phyloP scores from a whole-genome alignment of 2,329 filamentous ascomycete genomes.

The Hypoxylon sp. region DNA sequence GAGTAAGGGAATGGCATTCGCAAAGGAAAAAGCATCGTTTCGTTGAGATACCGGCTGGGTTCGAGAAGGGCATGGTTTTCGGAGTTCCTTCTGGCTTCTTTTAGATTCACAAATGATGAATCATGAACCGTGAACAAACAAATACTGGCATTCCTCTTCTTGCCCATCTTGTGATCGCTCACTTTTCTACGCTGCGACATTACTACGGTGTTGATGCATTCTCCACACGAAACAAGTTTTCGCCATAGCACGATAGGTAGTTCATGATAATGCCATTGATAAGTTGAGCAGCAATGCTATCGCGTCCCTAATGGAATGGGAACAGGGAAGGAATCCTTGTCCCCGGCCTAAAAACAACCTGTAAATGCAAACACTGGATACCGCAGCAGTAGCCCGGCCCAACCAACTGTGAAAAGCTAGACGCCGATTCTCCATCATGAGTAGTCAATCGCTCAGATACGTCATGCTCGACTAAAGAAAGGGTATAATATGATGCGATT shows the following conservation, averaged over 20 bases:
- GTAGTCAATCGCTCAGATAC: constrained; percentile 30
- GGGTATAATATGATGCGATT: constrained; percentile 35
- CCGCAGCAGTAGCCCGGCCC: constrained; percentile 22
- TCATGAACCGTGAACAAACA: constrained; percentile 51
- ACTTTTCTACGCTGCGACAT: neutral
- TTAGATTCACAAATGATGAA: constrained; percentile 54
- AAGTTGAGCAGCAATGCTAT: constrained; percentile 19
- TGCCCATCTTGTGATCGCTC: neutral
- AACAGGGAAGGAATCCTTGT: constrained; percentile 24
- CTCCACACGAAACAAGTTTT: neutral
- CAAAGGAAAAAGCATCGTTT: constrained; percentile 42
- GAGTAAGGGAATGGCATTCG: constrained; percentile 58
- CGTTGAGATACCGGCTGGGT: constrained; percentile 47
- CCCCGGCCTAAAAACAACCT: constrained; percentile 22
- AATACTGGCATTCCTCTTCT: too few relatives aligned
- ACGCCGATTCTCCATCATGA: constrained; percentile 55
- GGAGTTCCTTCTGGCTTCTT: constrained; percentile 54
- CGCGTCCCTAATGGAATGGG: constrained; percentile 22
- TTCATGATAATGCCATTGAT: constrained; percentile 30
- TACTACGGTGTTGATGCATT: neutral
- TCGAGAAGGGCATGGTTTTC: constrained; percentile 56
- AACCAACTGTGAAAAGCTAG: constrained; percentile 45
- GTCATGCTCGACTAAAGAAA: constrained; percentile 14
- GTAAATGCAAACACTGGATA: constrained; percentile 37
- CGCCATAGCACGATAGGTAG: neutral